phyloP scores from a whole-genome alignment of 1,284 basidiomycete species.

The Pseudozyma sp. region DNA sequence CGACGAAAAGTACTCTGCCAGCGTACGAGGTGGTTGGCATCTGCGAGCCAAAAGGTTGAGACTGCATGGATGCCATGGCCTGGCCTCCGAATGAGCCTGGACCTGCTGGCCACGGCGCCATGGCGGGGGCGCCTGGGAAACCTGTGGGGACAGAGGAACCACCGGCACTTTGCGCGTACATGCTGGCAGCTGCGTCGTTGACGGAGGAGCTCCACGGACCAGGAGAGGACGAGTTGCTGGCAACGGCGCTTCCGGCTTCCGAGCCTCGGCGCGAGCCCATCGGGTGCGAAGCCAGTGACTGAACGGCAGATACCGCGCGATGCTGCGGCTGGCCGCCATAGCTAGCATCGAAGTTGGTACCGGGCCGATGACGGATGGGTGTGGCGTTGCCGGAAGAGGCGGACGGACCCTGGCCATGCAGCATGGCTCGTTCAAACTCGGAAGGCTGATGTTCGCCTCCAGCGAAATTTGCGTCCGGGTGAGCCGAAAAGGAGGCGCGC shows the following conservation, averaged over 20 bases:
- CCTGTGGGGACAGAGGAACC: slow-evolving; percentile 50
- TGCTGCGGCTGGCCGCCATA: slow-evolving; percentile 19
- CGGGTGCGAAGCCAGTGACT: slow-evolving; percentile 19
- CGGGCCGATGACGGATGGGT: slow-evolving; percentile 19
- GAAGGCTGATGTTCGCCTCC: slow-evolving; percentile 10
- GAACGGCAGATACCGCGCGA: slow-evolving; percentile 31
- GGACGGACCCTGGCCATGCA: slow-evolving; percentile 17
- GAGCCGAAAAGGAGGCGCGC: slow-evolving; percentile 24
- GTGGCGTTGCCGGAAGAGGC: slow-evolving; percentile 16
- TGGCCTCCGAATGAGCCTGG: slow-evolving; percentile 31
- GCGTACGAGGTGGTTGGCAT: slow-evolving; percentile 58
- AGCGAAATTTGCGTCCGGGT: slow-evolving; percentile 7
- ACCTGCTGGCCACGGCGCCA: slow-evolving; percentile 45
- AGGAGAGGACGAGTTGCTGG: slow-evolving; percentile 5
- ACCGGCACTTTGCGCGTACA: slow-evolving; percentile 24
- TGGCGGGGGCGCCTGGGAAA: slow-evolving; percentile 45
- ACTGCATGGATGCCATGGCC: slow-evolving; percentile 35
- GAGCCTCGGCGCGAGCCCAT: slow-evolving; percentile 33
- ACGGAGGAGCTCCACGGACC: slow-evolving; percentile 8
- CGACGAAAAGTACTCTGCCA: slow-evolving; percentile 66
- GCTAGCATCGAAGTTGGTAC: slow-evolving; percentile 10
- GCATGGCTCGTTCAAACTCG: slow-evolving; percentile 35
- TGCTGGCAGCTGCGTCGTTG: slow-evolving; percentile 15
- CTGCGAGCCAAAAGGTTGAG: slow-evolving; percentile 41
- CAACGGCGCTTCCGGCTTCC: slow-evolving; percentile 19